These are phyloP conservation scores for Elongisporangium undulatum DNA, from an alignment of 352 stramenopile species.

Conservation along the genomic window DNA sequence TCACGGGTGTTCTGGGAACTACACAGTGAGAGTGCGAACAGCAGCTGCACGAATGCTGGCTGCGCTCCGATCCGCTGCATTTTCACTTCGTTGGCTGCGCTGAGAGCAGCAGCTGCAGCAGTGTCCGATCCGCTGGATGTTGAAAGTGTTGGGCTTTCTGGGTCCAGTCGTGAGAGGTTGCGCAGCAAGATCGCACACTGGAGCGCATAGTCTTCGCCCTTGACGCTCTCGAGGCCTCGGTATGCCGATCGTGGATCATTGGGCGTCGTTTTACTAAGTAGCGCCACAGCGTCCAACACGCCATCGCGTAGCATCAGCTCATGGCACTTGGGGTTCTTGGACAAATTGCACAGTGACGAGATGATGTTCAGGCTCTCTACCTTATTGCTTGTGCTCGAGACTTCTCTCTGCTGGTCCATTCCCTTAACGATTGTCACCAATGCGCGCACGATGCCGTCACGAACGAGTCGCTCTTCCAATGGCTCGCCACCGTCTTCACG, in stretches of 20 bases:
- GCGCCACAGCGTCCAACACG: constrained; percentile 46
- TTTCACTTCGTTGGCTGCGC: constrained; percentile 33
- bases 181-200: constrained; percentile 60
- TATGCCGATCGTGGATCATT: constrained; percentile 39
- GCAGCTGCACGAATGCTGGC: constrained; percentile 43
- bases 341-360: constrained; percentile 63
- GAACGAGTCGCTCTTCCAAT: constrained; percentile 65
- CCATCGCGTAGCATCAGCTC: constrained; percentile 75
- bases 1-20: constrained; percentile 45
- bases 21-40: constrained; percentile 49
- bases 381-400: constrained; percentile 25
- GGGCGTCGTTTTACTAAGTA: constrained; percentile 40
- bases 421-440: constrained; percentile 57
- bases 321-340: constrained; percentile 48
- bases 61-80: constrained; percentile 52
- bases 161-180: constrained; percentile 55
- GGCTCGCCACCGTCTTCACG: constrained; percentile 8
- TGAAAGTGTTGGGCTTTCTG: not conserved
- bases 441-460: constrained; percentile 65
- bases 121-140: not conserved
- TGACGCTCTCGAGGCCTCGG: constrained; percentile 50
- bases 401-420: not conserved
- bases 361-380: constrained; percentile 55
- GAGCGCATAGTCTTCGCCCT: constrained; percentile 64
- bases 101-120: not conserved